A percentile compares a stretch with the other conserved stretches of the same genome.
These are phyloP conservation scores for Phialophora tarda DNA, from an alignment of 2,329 filamentous ascomycete species.

Conservation along the genomic window DNA sequence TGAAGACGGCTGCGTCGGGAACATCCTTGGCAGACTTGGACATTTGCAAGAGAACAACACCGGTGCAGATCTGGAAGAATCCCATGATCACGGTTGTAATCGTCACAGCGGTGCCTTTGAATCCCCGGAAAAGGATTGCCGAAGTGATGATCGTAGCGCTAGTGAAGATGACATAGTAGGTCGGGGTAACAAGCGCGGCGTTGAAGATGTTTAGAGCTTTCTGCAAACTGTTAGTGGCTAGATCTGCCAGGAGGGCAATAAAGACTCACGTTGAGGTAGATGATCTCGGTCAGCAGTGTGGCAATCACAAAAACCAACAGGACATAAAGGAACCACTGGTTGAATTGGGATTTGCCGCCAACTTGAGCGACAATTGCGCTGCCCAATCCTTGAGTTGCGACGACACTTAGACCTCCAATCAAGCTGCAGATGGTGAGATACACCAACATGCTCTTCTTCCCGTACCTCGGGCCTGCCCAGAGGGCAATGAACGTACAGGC, in stretches of 20 bases:
- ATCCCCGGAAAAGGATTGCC: constrained; percentile 87
- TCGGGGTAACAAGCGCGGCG: constrained; percentile 93
- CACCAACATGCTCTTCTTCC: constrained; percentile 96
- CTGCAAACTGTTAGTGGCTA: constrained; percentile 56
- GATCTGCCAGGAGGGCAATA: background rate
- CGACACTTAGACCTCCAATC: constrained; percentile 91
- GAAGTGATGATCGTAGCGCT: constrained; percentile 94
- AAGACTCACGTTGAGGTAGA: constrained; percentile 85
- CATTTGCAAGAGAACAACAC: constrained; percentile 90
- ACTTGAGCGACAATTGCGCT: constrained; percentile 88
- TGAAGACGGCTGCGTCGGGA: constrained; percentile 88
- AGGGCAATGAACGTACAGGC: constrained; percentile 74
- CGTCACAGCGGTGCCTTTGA: constrained; percentile 80
- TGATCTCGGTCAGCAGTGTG: constrained; percentile 91
- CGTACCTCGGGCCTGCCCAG: constrained; percentile 84
- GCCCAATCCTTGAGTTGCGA: constrained; percentile 90
- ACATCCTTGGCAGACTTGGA: constrained; percentile 98
- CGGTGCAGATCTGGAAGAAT: constrained; percentile 90
- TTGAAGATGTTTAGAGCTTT: constrained; percentile 99
- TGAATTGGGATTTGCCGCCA: constrained; percentile 83
- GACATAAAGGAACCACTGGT: constrained; percentile 96
- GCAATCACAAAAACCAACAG: constrained; percentile 85
- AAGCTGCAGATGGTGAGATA: constrained; percentile 96
- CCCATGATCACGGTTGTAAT: constrained; percentile 92
- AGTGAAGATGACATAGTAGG: constrained; percentile 98